A percentile compares a stretch with the other conserved stretches of the same genome.
Conservation (phyloP, 345 rosid species). For the Adansonia digitata region DNA sequence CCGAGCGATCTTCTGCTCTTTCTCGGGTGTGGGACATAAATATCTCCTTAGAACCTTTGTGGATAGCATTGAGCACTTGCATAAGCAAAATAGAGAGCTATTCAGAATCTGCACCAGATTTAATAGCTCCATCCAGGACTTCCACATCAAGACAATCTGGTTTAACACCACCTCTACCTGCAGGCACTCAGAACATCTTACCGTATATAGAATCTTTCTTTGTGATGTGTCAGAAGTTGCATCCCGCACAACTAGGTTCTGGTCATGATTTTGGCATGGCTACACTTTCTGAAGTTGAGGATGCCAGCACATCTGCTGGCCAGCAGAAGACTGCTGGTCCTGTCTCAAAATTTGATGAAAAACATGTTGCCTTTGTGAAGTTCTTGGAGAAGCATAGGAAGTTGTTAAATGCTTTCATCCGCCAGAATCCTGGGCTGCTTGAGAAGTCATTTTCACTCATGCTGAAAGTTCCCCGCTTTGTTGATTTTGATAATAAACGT, state of each 20-base stretch:
- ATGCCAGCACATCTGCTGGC: constrained; percentile 39
- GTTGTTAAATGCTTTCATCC: constrained; percentile 84
- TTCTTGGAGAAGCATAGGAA: constrained; percentile 92
- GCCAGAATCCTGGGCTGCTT: constrained; percentile 87
- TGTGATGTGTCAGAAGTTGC: constrained; percentile 81
- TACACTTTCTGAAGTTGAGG: constrained; percentile 63
- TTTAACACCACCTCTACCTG: constrained; percentile 76
- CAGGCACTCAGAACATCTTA: constrained; percentile 92
- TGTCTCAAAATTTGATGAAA: constrained; percentile 65
- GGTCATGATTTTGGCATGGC: constrained; percentile 49
- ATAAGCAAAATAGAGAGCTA: constrained; percentile 86
- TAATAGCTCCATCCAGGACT: constrained; percentile 30
- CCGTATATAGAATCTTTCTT: constrained; percentile 96
- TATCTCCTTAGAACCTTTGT: constrained; percentile 83
- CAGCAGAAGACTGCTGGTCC: constrained; percentile 50
- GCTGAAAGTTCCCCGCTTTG: constrained; percentile 91
- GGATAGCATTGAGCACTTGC: constrained; percentile 82
- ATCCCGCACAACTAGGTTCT: constrained; percentile 68
- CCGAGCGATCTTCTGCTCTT: constrained; percentile 57
- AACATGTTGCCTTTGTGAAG: constrained; percentile 67
- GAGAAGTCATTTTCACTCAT: constrained; percentile 94
- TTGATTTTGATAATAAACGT: constrained; percentile 92
- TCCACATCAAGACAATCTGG: constrained; percentile 54
- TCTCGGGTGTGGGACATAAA: constrained; percentile 64
- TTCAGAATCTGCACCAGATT: constrained; percentile 60